Conservation (phyloP, 148 eudicot genomes). For the Persicaria tinctoria region DNA sequence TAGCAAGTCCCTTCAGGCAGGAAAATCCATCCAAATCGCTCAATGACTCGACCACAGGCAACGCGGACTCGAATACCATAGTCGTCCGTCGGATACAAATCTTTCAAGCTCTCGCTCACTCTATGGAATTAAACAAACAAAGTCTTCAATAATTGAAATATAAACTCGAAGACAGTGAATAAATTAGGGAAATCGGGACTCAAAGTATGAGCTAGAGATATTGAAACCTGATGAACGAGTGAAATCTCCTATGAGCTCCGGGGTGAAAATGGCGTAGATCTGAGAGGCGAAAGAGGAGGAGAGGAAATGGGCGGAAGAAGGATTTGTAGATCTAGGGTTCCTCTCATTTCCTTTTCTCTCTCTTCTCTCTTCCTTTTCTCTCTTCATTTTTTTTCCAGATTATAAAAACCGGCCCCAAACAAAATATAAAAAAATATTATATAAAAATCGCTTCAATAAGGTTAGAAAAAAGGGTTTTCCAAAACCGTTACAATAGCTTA, state of each 20-base stretch:
- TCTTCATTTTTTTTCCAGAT: too few species aligned
- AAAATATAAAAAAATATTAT: too few species aligned
- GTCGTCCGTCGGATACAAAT: conserved; percentile 33
- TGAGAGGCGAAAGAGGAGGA: conserved; percentile 6
- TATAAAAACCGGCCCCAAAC: too few species aligned
- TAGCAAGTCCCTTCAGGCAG: conserved; percentile 3
- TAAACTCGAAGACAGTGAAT: not conserved
- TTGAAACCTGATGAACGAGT: not conserved
- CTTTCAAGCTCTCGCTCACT: not conserved
- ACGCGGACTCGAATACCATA: conserved; percentile 31
- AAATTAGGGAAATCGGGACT: not conserved
- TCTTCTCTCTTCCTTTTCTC: too few species aligned
- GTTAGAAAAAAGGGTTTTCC: too few species aligned
- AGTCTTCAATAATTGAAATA: not conserved
- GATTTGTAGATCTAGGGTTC: too few species aligned
- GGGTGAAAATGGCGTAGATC: conserved; percentile 9
- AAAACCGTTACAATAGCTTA: too few species aligned
- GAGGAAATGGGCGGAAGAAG: not conserved
- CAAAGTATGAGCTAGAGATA: not conserved
- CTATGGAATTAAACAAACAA: not conserved
- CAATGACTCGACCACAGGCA: conserved; percentile 7
- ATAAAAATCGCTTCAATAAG: too few species aligned
- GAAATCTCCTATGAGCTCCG: conserved; percentile 1
- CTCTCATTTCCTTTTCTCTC: too few species aligned
- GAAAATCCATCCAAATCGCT: not conserved